Evolutionary conservation across 1,284 basidiomycete genomes (phyloP), one percentile per base, ranked within the genome.

Genomic region (Rhodotorula sp.): DNA sequence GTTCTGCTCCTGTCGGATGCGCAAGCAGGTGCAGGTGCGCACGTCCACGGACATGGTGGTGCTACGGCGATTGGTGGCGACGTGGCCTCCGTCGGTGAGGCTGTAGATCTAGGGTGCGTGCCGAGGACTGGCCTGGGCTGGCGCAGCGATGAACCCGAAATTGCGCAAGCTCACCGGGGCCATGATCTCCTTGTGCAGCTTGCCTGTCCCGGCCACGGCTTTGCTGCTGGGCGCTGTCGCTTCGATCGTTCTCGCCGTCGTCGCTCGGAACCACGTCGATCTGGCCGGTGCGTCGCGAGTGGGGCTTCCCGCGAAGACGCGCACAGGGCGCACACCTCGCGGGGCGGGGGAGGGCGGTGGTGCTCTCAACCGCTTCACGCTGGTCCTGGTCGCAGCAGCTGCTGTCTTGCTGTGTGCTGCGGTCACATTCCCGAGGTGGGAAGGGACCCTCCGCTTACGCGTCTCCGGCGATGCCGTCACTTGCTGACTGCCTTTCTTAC

Each of bases 181-280:
- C 38, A 14, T 8, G 10, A 43, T 43, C 38, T 43, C 12, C n/a
- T 16, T 34, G n/a, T 5, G 43, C 62, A 57, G 59, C 34, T 77
- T 86, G 16, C 77, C 84, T 18, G 87, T 88, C 75, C 83, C 86
- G 64, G 92, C 90, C 76, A 88, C 92, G 78, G 81, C 84, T 16
- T 87, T 86, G 72, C 83, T 93, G 38, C 86, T 89, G 43, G 85
- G 86, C 77, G 66, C 70, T 21, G 61, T 72, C 59, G 67, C 65
- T 14, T 47, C 70, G 63, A 26, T 64, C 50, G 15, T 67, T 59
- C 67, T 74, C 68, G 56, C 67, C 62, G 18, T 52, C 43, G 21
- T n/a, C n/a, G 38, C 43, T 6, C 58, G 45, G 21, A 66, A 66
- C 54, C 66, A 58, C 49, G 54, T 45, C 61, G 68, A 45, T 57